Percentiles rank a stretch among this genome's conserved stretches.
phyloP scores from a whole-genome alignment of 2,329 filamentous ascomycete species.

The Aspergillus sp. region DNA sequence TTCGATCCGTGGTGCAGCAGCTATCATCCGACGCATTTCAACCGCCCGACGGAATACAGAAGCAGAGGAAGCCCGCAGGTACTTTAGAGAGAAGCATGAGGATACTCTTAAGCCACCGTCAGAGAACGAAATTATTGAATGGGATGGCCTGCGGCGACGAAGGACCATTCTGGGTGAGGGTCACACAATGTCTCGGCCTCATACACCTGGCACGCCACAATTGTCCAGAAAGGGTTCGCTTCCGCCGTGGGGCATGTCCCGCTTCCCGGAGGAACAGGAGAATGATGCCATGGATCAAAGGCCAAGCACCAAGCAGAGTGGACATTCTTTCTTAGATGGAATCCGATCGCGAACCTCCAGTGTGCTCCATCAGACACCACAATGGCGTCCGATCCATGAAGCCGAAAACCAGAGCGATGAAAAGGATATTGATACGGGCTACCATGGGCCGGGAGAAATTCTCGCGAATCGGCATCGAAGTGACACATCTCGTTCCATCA shows the following conservation, averaged over 20 bases:
- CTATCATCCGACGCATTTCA: constrained; percentile 80
- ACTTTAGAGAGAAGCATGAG: constrained; percentile 71
- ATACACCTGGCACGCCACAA: constrained; percentile 21
- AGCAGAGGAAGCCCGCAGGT: constrained; percentile 68
- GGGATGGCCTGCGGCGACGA: constrained; percentile 81
- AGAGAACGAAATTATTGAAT: constrained; percentile 79
- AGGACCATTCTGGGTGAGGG: constrained; percentile 52
- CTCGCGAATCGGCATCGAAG: constrained; percentile 19
- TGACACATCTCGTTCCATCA: constrained; percentile 36
- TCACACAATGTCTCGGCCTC: constrained; percentile 36
- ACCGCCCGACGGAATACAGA: constrained; percentile 71
- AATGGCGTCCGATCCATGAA: constrained; percentile 28
- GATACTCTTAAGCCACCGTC: constrained; percentile 69
- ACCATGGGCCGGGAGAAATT: constrained; percentile 21
- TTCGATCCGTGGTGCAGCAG: constrained; percentile 84
- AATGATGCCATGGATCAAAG: constrained; percentile 38
- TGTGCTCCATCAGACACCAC: constrained; percentile 26
- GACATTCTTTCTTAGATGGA: constrained; percentile 32
- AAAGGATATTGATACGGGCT: constrained; percentile 22
- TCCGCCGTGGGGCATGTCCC: constrained; percentile 82
- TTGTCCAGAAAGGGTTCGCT: constrained; percentile 50
- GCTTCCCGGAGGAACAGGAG: constrained; percentile 65
- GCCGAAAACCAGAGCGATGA: constrained; percentile 21
- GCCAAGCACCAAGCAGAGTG: constrained; percentile 24
- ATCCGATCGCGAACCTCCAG: constrained; percentile 35